Base-by-base conservation (phyloP, 306 rosid genomes). In the Crataegus laevigata region DNA sequence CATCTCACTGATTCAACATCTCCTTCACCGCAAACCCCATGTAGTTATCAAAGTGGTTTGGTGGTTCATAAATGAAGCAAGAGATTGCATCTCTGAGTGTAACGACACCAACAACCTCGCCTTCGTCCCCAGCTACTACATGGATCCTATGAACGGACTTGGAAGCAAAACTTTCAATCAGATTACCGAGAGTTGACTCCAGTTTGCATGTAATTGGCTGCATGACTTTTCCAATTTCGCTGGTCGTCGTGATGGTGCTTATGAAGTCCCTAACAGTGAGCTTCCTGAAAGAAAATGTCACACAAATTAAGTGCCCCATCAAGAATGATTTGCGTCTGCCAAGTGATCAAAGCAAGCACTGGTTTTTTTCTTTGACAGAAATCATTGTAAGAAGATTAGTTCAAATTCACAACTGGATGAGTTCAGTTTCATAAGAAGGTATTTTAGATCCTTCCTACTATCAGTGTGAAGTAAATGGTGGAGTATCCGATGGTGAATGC, bases 31-130 rank as follows among this genome's bases (percentile, higher is more conserved):
- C 84, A 58, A 88, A 82, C 36, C 88, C 93, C 4, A 90, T 80
- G 83, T 86, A 75, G 72, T 82, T 83, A 30, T 91, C 90, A 34
- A 91, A 86, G 78, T 91, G 90, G 77, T 89, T 84, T 60, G 88
- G 71, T 21, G 98, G 98, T 66, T 91, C 97, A 19, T 72, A 77
- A 77, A 90, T 87, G 82, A 92, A 94, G 85, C 98, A 89, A 72
- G 96, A 86, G 77, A 94, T 94, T 68, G 90, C 96, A 71, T 94
- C 99, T 87, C 99, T 87, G 76, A 94, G 91, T 25, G 97, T 94
- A 60, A 90, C 82, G 78, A 92, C 87, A 61, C 97, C 98, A 3
- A 83, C 68, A 52, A 87, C 90, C 77, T 85, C 89, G 2, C 78
- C 80, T 62, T 85, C 85, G 52, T 83, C 85, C 21, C 34, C 87